phyloP scores from a whole-genome alignment of 768 basidiomycete species.

The Chalciporus sphaerocephalus region DNA sequence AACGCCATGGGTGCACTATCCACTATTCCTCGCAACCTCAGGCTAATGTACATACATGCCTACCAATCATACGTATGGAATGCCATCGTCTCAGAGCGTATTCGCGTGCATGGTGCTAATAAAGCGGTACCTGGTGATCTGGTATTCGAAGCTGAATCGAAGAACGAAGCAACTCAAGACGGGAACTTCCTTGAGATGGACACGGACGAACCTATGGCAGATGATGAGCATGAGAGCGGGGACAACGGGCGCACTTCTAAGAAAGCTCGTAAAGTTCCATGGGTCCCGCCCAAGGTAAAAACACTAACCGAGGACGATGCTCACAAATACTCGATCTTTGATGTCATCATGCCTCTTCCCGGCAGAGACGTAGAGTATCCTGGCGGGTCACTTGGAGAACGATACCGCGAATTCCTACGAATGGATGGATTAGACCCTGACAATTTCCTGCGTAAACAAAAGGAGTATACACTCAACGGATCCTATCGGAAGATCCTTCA shows the following conservation, averaged over 20 bases:
- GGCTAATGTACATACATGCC: conserved; percentile 97
- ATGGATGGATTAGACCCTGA: conserved; percentile 88
- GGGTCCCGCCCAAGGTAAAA: conserved; percentile 67
- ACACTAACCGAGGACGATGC: conserved; percentile 74
- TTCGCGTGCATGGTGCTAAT: conserved; percentile 69
- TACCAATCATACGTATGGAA: conserved; percentile 99
- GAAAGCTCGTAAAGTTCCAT: conserved; percentile 37
- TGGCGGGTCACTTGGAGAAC: conserved; percentile 79
- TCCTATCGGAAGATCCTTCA: conserved; percentile 93
- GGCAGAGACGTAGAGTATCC: conserved; percentile 94
- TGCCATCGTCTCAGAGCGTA: conserved; percentile 90
- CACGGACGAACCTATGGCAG: conserved; percentile 27
- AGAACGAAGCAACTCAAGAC: conserved; percentile 19
- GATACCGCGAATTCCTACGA: conserved; percentile 74
- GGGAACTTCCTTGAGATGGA: conserved; percentile 30
- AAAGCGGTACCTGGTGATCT: conserved; percentile 83
- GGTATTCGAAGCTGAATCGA: conserved; percentile 57
- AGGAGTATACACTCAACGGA: conserved; percentile 86
- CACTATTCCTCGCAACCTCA: conserved; percentile 88
- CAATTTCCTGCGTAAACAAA: conserved; percentile 86
- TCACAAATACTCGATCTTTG: conserved; percentile 81
- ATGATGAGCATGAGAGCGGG: conserved; percentile 30
- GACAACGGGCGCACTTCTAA: conserved; percentile 13
- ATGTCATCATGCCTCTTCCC: conserved; percentile 96
- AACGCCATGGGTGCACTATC: conserved; percentile 87